These are phyloP conservation scores for Rhododendron ovatum DNA, from an alignment of 148 eudicot species.

Conservation along the genomic window DNA sequence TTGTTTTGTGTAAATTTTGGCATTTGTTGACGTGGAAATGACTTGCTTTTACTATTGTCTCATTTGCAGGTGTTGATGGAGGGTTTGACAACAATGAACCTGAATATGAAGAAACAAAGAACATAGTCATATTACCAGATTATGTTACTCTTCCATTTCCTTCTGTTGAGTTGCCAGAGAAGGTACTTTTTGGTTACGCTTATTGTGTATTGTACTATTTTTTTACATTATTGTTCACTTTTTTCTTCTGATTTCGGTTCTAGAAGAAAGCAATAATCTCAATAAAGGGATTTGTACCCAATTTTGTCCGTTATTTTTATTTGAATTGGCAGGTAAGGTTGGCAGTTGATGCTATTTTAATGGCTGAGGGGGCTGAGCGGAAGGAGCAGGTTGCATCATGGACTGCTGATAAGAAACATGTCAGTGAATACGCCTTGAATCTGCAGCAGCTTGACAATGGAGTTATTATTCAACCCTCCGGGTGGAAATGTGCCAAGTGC, in stretches of 20 bases:
- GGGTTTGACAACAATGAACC: constrained; percentile 87
- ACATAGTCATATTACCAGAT: constrained; percentile 71
- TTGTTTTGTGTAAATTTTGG: neutral
- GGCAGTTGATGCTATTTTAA: constrained; percentile 79
- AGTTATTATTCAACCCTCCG: constrained; percentile 70
- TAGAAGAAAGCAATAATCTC: neutral
- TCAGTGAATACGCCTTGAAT: constrained; percentile 65
- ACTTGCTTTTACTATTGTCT: constrained; percentile 10
- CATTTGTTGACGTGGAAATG: neutral
- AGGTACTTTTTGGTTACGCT: constrained; percentile 31
- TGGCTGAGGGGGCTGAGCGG: constrained; percentile 83
- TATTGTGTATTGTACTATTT: neutral
- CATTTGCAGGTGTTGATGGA: constrained; percentile 68
- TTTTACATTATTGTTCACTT: neutral
- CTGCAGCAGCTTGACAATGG: constrained; percentile 75
- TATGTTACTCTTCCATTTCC: constrained; percentile 74
- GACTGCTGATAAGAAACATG: constrained; percentile 79
- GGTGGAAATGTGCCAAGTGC: constrained; percentile 93
- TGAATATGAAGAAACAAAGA: constrained; percentile 62
- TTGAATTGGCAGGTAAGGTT: constrained; percentile 61
- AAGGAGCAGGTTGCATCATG: constrained; percentile 91
- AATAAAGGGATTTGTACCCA: neutral
- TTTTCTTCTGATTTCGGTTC: neutral
- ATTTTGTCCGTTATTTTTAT: constrained; percentile 6
- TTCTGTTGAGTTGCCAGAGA: constrained; percentile 91